Conservation (phyloP, 176 grass and related monocot species). For the Thalia dealbata region DNA sequence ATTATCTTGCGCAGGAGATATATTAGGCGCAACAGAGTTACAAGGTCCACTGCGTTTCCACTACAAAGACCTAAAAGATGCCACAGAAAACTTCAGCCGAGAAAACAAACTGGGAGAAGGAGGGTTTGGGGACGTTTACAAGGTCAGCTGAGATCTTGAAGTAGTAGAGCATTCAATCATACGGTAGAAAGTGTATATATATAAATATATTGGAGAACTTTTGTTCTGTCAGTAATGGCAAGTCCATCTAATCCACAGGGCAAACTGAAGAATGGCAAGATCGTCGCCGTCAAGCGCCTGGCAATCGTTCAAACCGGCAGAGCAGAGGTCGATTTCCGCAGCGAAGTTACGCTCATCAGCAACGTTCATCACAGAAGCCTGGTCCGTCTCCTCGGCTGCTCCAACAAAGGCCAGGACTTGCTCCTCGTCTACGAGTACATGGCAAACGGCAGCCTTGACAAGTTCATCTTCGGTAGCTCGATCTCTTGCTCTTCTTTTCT, state of each 20-base stretch:
- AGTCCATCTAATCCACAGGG: slow-evolving; percentile 31
- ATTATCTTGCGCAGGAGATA: slow-evolving; percentile 50
- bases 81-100: slow-evolving; percentile 66
- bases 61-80: slow-evolving; percentile 55
- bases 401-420: slow-evolving; percentile 47
- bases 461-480: slow-evolving; percentile 66
- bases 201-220: too few species aligned
- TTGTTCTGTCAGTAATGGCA: neutral
- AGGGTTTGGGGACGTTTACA: slow-evolving; percentile 74
- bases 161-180: too few species aligned
- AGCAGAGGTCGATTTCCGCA: slow-evolving; percentile 49
- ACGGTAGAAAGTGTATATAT: too few species aligned
- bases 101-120: slow-evolving; percentile 70
- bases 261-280: slow-evolving; percentile 66
- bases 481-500: slow-evolving; percentile 7
- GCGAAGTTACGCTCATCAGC: slow-evolving; percentile 83
- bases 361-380: slow-evolving; percentile 83
- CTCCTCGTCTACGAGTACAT: slow-evolving; percentile 89
- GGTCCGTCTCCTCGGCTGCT: slow-evolving; percentile 68
- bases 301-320: slow-evolving; percentile 40
- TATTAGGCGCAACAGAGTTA: slow-evolving; percentile 60
- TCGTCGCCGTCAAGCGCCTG: slow-evolving; percentile 63
- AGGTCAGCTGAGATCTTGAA: too few species aligned
- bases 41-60: slow-evolving; percentile 51
- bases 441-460: slow-evolving; percentile 83